Evolutionary conservation across 805 yeast species (phyloP).

Genomic region (Nakazawaea ambrosiae): DNA sequence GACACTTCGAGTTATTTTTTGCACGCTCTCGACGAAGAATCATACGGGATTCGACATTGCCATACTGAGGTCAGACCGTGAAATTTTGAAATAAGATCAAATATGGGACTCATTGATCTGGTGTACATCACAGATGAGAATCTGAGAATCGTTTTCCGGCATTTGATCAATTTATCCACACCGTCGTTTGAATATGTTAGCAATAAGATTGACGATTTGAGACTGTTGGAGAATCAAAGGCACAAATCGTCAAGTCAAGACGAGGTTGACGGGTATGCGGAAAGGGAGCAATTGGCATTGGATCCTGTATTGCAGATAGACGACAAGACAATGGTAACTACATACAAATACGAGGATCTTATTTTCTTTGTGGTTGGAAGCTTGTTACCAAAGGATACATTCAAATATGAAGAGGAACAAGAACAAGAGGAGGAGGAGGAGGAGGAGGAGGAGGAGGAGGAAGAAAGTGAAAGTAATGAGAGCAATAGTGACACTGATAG

Average conservation of each 20-base stretch:
- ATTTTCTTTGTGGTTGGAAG: constrained; percentile 7
- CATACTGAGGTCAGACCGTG: not conserved
- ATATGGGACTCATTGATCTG: constrained; percentile 26
- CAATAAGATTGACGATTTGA: constrained; percentile 16
- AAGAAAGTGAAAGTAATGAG: constrained; percentile 10
- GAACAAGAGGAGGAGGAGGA: constrained; percentile 23
- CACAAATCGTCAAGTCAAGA: constrained; percentile 6
- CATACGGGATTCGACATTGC: too few species aligned
- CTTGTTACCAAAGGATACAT: constrained; percentile 20
- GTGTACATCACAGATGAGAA: constrained; percentile 22
- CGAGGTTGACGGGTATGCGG: constrained; percentile 12
- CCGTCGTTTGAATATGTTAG: constrained; percentile 22
- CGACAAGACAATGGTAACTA: constrained; percentile 20
- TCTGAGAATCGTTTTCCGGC: constrained; percentile 20
- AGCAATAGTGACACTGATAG: constrained; percentile 1
- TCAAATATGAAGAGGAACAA: constrained; percentile 12
- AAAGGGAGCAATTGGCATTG: constrained; percentile 18
- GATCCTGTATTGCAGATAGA: constrained; percentile 23
- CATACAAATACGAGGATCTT: constrained; percentile 13
- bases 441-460: constrained; percentile 19
- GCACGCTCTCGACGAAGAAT: too few species aligned
- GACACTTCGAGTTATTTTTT: too few species aligned
- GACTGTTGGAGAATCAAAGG: constrained; percentile 11
- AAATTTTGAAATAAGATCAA: not conserved
- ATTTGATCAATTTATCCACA: constrained; percentile 16